Conservation (phyloP, 495 filamentous ascomycete genomes). For the Geoglossum glabrum region DNA sequence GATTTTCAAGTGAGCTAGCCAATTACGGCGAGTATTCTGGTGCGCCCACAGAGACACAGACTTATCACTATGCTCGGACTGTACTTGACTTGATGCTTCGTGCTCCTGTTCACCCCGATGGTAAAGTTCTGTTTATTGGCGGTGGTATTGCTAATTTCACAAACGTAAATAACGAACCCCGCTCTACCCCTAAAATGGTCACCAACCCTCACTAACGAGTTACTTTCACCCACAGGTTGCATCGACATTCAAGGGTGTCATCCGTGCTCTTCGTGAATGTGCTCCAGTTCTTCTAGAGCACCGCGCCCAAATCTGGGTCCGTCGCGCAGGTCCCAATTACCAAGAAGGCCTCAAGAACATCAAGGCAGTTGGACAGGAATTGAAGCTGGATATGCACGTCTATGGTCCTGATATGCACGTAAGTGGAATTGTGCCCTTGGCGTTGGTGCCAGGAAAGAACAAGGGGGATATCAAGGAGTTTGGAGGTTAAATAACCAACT, state of each 20-base stretch:
- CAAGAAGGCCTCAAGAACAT: slow-evolving; percentile 99
- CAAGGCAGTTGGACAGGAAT: slow-evolving; percentile 83
- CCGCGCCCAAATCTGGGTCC: slow-evolving; percentile 98
- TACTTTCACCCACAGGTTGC: slow-evolving; percentile 38
- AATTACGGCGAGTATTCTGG: slow-evolving; percentile 99
- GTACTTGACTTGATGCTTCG: slow-evolving; percentile 97
- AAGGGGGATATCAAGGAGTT: slow-evolving; percentile 27
- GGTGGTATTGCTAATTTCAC: slow-evolving; percentile 99
- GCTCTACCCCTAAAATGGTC: not conserved
- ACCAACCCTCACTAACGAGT: too few relatives aligned
- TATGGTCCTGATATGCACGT: slow-evolving; percentile 95
- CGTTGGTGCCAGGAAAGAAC: slow-evolving; percentile 36
- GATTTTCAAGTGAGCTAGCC: slow-evolving; percentile 87
- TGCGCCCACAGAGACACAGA: slow-evolving; percentile 93
- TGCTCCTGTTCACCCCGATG: slow-evolving; percentile 62
- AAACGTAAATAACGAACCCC: slow-evolving; percentile 27
- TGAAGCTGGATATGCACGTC: slow-evolving; percentile 85
- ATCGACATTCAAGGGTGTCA: slow-evolving; percentile 98
- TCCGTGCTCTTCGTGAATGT: slow-evolving; percentile 86
- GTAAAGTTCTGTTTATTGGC: slow-evolving; percentile 98
- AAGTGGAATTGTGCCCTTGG: slow-evolving; percentile 46
- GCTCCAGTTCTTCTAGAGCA: slow-evolving; percentile 75
- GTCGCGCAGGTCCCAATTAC: slow-evolving; percentile 97
- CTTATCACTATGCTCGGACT: slow-evolving; percentile 92
- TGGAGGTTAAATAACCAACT: not conserved